phyloP scores from a whole-genome alignment of 768 basidiomycete genomes.

The Collybia nuda region DNA sequence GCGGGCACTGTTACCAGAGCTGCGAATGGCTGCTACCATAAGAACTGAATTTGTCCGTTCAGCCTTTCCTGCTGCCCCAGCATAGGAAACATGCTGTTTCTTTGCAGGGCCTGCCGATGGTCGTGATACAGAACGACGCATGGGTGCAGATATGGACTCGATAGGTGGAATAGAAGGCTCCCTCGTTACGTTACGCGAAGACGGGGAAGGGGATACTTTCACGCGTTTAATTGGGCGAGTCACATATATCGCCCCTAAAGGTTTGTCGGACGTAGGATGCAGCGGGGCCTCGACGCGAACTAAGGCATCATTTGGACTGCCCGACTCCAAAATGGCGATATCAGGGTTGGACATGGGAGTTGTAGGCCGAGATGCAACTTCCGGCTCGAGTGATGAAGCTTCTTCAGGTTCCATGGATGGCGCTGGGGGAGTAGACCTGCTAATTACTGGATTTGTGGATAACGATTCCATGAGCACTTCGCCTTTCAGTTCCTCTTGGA shows the following conservation, averaged over 20 bases:
- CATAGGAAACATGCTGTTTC: constrained; percentile 14
- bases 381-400: not conserved
- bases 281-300: not conserved
- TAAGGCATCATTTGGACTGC: constrained; percentile 9
- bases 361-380: constrained; percentile 2
- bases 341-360: constrained; percentile 29
- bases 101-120: constrained; percentile 12
- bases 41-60: constrained; percentile 22
- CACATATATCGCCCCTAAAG: not conserved
- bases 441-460: too few relatives aligned
- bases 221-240: constrained; percentile 13
- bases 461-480: too few relatives aligned
- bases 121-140: constrained; percentile 13
- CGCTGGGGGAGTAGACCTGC: not conserved
- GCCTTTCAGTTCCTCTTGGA: too few relatives aligned
- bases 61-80: constrained; percentile 11
- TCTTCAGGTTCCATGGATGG: not conserved
- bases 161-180: constrained; percentile 26
- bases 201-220: constrained; percentile 8
- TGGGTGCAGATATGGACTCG: constrained; percentile 16
- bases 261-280: not conserved
- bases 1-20: constrained; percentile 40
- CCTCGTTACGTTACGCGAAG: constrained; percentile 8
- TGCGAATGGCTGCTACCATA: constrained; percentile 52
- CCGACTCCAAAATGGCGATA: constrained; percentile 18